These are phyloP conservation scores for Pontederia crassipes DNA, from an alignment of 176 grass and related monocot species.

Conservation along the genomic window DNA sequence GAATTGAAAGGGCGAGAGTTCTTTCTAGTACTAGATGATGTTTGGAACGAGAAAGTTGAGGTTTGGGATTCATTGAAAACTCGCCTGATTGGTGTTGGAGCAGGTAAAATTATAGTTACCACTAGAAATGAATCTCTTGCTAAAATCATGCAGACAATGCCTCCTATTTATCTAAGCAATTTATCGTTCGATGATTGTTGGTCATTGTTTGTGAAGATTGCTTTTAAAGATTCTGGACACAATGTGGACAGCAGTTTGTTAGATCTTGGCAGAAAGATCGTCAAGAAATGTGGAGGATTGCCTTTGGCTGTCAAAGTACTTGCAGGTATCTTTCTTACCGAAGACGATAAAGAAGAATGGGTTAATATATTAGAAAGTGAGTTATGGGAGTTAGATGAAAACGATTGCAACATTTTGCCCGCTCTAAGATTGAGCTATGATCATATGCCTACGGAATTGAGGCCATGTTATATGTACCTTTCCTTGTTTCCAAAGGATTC, in stretches of 20 bases:
- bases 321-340: conserved; percentile 10
- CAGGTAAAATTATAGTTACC: background rate
- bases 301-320: conserved; percentile 18
- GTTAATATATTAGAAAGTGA: background rate
- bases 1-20: background rate
- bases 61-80: conserved; percentile 10
- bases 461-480: conserved; percentile 11
- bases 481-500: conserved; percentile 18
- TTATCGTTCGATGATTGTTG: too few species aligned
- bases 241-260: conserved; percentile 1
- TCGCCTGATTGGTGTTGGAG: background rate
- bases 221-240: background rate
- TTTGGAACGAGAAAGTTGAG: background rate
- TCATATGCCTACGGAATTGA: conserved; percentile 2
- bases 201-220: too few species aligned
- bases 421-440: conserved; percentile 17
- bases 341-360: background rate
- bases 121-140: too few species aligned
- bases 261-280: conserved; percentile 12
- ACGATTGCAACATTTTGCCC: background rate
- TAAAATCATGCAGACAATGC: too few species aligned
- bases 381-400: conserved; percentile 7
- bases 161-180: too few species aligned
- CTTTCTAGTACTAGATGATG: conserved; percentile 21
- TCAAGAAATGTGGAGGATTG: background rate